phyloP scores from a whole-genome alignment of 2,329 filamentous ascomycete species.

The Fusarium brevicatenulatum region DNA sequence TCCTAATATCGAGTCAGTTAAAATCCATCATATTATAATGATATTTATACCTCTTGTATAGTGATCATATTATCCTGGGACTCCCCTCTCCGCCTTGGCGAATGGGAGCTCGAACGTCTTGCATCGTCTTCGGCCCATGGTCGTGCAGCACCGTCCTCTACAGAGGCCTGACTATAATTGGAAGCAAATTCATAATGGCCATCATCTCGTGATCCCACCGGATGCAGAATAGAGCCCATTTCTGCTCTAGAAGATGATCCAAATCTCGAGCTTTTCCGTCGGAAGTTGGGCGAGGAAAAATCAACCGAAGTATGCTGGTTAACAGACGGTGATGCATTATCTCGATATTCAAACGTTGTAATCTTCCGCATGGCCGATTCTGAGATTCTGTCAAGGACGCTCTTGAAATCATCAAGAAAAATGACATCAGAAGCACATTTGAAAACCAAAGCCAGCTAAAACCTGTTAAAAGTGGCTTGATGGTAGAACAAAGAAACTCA shows the following conservation, averaged over 20 bases:
- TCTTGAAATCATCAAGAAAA: conserved; percentile 28
- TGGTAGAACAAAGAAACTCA: not conserved
- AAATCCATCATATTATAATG: rapidly evolving
- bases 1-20: not conserved
- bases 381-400: conserved; percentile 17
- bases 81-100: not conserved
- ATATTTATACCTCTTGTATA: not conserved
- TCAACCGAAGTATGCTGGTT: not conserved
- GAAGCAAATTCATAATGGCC: not conserved
- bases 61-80: conserved; percentile 1
- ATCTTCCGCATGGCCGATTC: conserved; percentile 32
- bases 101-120: not conserved
- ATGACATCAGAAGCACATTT: conserved; percentile 33
- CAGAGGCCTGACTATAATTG: not conserved
- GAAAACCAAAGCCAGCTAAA: conserved; percentile 19
- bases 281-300: not conserved
- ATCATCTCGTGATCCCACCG: not conserved
- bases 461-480: not conserved
- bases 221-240: not conserved
- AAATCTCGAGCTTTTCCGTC: not conserved
- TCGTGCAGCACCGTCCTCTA: not conserved
- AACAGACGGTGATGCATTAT: not conserved
- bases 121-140: not conserved
- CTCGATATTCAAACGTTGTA: conserved; percentile 13
- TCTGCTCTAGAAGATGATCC: not conserved